phyloP scores from a whole-genome alignment of 768 basidiomycete species.

The Lactarius deliciosus region DNA sequence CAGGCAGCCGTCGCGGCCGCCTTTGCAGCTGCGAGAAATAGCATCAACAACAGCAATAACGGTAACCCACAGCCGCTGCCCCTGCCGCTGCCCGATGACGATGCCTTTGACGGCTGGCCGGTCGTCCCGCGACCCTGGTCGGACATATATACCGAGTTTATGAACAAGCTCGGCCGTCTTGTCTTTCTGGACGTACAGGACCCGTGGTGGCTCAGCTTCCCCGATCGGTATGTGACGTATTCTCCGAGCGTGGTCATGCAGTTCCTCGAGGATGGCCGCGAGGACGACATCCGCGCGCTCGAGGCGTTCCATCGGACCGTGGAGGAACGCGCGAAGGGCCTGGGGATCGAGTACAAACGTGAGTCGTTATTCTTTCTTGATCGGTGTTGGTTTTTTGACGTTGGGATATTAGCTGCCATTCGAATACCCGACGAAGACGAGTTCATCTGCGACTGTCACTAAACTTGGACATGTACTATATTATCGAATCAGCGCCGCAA shows the following conservation, averaged over 20 bases:
- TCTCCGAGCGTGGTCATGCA: conserved; percentile 11
- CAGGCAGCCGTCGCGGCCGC: not conserved
- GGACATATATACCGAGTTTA: conserved; percentile 9
- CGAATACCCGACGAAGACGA: conserved; percentile 19
- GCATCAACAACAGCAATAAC: not conserved
- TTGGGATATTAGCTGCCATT: conserved; percentile 10
- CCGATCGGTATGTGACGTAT: conserved; percentile 20
- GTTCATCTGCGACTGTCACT: conserved; percentile 22
- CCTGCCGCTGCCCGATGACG: not conserved
- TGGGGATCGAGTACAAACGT: conserved; percentile 12
- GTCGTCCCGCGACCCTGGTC: conserved; percentile 21
- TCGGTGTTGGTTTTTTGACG: not conserved
- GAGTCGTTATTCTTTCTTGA: not conserved
- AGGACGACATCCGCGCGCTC: conserved; percentile 8
- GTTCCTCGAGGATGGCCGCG: conserved; percentile 18
- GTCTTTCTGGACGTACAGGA: conserved; percentile 20
- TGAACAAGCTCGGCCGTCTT: conserved; percentile 8
- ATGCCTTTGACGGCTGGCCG: conserved; percentile 1
- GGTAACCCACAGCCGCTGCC: too few relatives aligned
- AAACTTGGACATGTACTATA: not conserved
- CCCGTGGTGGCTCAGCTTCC: conserved; percentile 24
- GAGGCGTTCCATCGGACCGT: not conserved
- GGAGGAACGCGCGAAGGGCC: not conserved
- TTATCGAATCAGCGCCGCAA: not conserved
- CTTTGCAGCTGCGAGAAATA: not conserved